A percentile compares a stretch with the other conserved stretches of the same genome.
These are phyloP conservation scores for Tarenaya hassleriana DNA, from an alignment of 345 rosid species.

Conservation along the genomic window DNA sequence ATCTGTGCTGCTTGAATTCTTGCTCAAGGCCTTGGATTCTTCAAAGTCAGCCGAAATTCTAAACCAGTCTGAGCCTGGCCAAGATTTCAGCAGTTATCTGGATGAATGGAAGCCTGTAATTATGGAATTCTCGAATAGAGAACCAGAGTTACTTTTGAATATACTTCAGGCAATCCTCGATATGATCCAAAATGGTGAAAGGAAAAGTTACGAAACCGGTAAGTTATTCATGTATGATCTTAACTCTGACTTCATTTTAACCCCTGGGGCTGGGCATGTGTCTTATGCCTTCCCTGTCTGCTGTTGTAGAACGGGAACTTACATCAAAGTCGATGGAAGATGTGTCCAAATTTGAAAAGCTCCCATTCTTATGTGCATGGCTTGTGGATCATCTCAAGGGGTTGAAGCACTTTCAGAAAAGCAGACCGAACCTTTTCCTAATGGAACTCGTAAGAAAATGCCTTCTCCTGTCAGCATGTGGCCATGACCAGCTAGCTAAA, in stretches of 20 bases:
- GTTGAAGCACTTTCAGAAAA: slow-evolving; percentile 32
- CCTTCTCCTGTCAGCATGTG: slow-evolving; percentile 36
- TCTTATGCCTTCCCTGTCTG: slow-evolving; percentile 15
- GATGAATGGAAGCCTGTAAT: slow-evolving; percentile 66
- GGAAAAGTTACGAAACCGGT: slow-evolving; percentile 45
- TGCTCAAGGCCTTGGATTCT: slow-evolving; percentile 48
- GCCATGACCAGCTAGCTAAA: slow-evolving; percentile 42
- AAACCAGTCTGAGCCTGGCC: slow-evolving; percentile 28
- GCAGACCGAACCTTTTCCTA: slow-evolving; percentile 33
- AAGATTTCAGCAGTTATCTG: slow-evolving; percentile 29
- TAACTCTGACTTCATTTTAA: slow-evolving; percentile 1
- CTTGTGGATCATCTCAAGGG: slow-evolving; percentile 48
- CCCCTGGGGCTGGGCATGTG: too few species aligned
- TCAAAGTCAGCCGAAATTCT: slow-evolving; percentile 34
- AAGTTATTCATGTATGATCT: slow-evolving; percentile 12
- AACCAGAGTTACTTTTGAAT: slow-evolving; percentile 62
- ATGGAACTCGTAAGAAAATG: slow-evolving; percentile 49
- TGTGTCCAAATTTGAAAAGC: slow-evolving; percentile 33
- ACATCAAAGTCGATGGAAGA: slow-evolving; percentile 28
- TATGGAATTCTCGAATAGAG: slow-evolving; percentile 51
- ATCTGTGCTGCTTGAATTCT: slow-evolving; percentile 54
- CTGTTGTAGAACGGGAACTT: slow-evolving; percentile 25
- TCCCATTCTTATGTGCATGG: slow-evolving; percentile 62
- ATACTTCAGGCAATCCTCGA: slow-evolving; percentile 61
- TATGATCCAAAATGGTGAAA: slow-evolving; percentile 43